Conservation (phyloP, 2,329 filamentous ascomycete genomes). For the Didymella keratinophila region DNA sequence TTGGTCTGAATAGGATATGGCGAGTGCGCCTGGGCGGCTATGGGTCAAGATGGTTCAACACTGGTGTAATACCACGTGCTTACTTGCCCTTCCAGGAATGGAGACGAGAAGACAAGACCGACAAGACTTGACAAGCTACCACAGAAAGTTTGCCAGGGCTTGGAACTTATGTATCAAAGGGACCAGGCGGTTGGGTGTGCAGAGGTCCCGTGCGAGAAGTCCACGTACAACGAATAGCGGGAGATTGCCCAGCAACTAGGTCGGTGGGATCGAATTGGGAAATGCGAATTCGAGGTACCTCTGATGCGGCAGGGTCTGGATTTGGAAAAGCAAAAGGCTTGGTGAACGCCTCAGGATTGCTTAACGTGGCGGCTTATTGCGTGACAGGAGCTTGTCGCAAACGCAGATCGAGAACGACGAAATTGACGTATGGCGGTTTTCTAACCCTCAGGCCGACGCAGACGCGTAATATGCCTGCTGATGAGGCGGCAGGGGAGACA, state of each 20-base stretch:
- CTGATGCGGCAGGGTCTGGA: conserved; percentile 17
- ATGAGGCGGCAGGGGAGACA: conserved; percentile 10
- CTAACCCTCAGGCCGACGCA: conserved; percentile 6
- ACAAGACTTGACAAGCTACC: conserved; percentile 41
- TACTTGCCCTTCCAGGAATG: conserved; percentile 12
- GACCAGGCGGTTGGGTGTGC: conserved; percentile 21
- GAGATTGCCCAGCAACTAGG: conserved; percentile 14
- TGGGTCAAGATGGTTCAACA: conserved; percentile 16
- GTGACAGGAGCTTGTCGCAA: conserved; percentile 28
- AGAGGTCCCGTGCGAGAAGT: conserved; percentile 21
- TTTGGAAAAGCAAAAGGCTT: conserved; percentile 28
- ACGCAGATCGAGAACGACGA: conserved; percentile 6
- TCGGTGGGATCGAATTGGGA: conserved; percentile 10
- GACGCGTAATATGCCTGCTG: conserved; percentile 11
- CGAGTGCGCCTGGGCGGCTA: no score
- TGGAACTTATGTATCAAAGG: conserved; percentile 38
- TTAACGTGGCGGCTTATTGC: conserved; percentile 36
- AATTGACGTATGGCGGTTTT: conserved; percentile 5
- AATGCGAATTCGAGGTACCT: conserved; percentile 6
- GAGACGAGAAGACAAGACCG: conserved; percentile 11
- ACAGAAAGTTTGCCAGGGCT: conserved; percentile 34
- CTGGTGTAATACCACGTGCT: conserved; percentile 24
- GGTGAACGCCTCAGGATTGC: conserved; percentile 33
- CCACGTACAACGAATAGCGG: conserved; percentile 15
- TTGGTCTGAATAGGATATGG: conserved; percentile 1